Percentiles rank a stretch among this genome's conserved stretches.
Evolutionary conservation across 2,329 filamentous ascomycete species (phyloP).

Genomic region (Calycina marina): DNA sequence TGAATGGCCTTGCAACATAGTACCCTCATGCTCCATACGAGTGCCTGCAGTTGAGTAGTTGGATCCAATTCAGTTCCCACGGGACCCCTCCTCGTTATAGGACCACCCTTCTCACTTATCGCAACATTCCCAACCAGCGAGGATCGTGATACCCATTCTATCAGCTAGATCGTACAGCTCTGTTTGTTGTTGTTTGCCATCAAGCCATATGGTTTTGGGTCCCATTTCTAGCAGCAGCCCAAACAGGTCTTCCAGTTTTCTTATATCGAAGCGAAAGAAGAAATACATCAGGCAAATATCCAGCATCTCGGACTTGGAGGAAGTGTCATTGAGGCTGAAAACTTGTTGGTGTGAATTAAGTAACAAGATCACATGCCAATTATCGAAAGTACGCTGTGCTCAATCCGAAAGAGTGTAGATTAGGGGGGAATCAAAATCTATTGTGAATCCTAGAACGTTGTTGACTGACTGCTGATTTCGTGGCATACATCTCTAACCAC

Average conservation of each 20-base stretch:
- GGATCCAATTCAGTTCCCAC: neutral
- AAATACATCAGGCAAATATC: slow-evolving; percentile 1
- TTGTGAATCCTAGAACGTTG: too few relatives aligned
- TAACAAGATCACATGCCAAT: neutral
- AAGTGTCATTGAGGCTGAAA: neutral
- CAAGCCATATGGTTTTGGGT: neutral
- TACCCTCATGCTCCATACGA: neutral
- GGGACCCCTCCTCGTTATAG: neutral
- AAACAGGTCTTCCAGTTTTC: neutral
- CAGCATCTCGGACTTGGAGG: neutral
- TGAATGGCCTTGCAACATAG: slow-evolving; percentile 1
- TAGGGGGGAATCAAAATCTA: too few relatives aligned
- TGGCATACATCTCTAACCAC: too few relatives aligned
- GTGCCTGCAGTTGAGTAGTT: neutral
- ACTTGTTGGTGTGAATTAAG: neutral
- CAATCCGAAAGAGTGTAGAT: neutral
- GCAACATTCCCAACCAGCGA: slow-evolving; percentile 1
- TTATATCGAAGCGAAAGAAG: neutral
- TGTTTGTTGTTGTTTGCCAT: slow-evolving; percentile 1
- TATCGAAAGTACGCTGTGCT: neutral
- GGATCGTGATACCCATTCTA: neutral
- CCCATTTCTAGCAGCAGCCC: neutral
- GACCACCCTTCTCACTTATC: slow-evolving; percentile 1
- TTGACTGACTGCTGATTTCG: too few relatives aligned
- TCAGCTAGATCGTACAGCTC: neutral